These are phyloP conservation scores for Hypocreales sp. DNA, from an alignment of 2,329 filamentous ascomycete genomes.

Conservation along the genomic window DNA sequence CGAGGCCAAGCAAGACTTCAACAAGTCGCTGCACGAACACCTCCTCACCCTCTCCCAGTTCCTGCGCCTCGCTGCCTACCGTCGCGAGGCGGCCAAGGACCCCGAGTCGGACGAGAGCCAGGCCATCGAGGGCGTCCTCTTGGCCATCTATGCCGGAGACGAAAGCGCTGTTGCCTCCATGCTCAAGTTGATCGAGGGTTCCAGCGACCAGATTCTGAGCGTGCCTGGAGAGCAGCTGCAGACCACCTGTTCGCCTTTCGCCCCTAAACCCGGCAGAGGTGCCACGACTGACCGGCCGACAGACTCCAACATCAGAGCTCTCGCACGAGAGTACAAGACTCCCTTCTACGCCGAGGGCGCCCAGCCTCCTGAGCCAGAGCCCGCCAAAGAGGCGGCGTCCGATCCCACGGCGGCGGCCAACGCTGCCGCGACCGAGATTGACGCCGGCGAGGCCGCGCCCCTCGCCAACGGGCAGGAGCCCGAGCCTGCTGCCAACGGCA, in stretches of 20 bases:
- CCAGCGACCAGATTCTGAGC: slow-evolving; percentile 48
- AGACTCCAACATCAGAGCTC: slow-evolving; percentile 25
- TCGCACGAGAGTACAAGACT: slow-evolving; percentile 36
- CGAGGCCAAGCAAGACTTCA: slow-evolving; percentile 31
- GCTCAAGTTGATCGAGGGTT: slow-evolving; percentile 61
- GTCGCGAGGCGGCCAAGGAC: slow-evolving; percentile 54
- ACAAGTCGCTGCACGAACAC: slow-evolving; percentile 45
- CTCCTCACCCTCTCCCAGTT: slow-evolving; percentile 65
- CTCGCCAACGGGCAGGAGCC: slow-evolving; percentile 23
- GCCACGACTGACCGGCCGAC: slow-evolving; percentile 6
- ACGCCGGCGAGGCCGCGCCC: slow-evolving; percentile 20
- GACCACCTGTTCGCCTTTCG: slow-evolving; percentile 55
- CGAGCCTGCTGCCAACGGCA: slow-evolving; percentile 23
- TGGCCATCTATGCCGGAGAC: slow-evolving; percentile 67
- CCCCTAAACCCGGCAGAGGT: not conserved
- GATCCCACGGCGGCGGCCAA: slow-evolving; percentile 56
- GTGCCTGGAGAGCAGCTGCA: slow-evolving; percentile 49
- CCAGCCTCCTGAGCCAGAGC: slow-evolving; percentile 15
- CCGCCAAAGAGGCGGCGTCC: slow-evolving; percentile 22
- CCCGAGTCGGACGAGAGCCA: slow-evolving; percentile 55
- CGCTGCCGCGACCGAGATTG: slow-evolving; percentile 53
- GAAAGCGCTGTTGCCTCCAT: slow-evolving; percentile 59
- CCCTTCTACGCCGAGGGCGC: slow-evolving; percentile 17
- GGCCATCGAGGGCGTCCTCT: slow-evolving; percentile 65
- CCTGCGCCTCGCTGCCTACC: slow-evolving; percentile 61